Base-by-base conservation (phyloP, 83 land plant species). In the Larix sibirica region DNA sequence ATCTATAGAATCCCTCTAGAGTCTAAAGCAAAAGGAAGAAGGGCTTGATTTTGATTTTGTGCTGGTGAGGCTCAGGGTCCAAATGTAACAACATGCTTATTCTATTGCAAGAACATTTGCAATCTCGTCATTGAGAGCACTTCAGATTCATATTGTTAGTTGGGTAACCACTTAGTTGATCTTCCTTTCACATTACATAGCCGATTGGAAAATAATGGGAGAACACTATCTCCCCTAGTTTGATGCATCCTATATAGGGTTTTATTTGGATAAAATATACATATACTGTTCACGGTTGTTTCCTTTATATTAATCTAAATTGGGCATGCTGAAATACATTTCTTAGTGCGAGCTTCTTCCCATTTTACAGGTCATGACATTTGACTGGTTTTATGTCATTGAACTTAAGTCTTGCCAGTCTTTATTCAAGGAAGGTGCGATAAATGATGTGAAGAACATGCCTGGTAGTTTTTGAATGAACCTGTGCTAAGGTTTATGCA, bases 191-290 rank as follows among this genome's bases (percentile, higher is more conserved):
- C 77, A 74, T 74, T 12, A 74, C 50, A 40, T 8, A 17, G 77
- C 23, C 9, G 77, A 74, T 21, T 40, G 77, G 56, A 54, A 54
- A 16, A n/a, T 38, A 44, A 73, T n/a, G 40, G 38, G 3, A 12
- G 38, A 66, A 36, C 13, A 9, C 4, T 66, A 24, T 73, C 0
- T 16, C 20, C 38, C 18, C 4, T 21, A 44, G n/a, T 42, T 73
- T 42, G 56, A 56, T 40, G 28, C 28, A 21, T 44, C 77, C 76
- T 54, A 42, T n/a, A 9, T 18, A 73, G 54, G 8, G 24, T 12
- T 44, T 21, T 73, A 10, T n/a, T 73, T 73, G 77, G 77, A 44
- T 18, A 44, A 70, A 70, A 38, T 38, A 70, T 42, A 70, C 16
- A 44, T 14, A 73, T 10, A 73, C 12, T 73, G 24, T 47, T 16